A percentile compares a stretch with the other conserved stretches of the same genome.
Evolutionary conservation across 129 eudicot genomes (phyloP).

Genomic region (Flaveria robusta): DNA sequence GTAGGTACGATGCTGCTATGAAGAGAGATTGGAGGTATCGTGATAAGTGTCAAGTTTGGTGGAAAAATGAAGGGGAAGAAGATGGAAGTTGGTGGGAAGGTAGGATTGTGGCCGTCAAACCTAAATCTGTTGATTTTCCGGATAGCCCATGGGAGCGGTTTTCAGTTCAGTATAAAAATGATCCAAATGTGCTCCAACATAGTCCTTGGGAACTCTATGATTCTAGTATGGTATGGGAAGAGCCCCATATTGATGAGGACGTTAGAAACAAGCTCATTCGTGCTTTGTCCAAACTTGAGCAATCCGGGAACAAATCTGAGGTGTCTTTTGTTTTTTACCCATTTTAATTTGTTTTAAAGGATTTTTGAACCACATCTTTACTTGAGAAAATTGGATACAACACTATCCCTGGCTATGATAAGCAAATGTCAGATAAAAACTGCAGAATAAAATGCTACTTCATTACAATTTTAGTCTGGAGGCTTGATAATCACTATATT

Average conservation of each 20-base stretch:
- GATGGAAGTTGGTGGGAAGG: conserved; percentile 94
- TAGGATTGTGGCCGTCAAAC: conserved; percentile 53
- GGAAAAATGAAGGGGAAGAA: conserved; percentile 74
- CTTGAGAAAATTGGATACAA: background rate
- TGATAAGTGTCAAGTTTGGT: conserved; percentile 92
- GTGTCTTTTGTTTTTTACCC: conserved; percentile 25
- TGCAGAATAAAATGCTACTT: background rate
- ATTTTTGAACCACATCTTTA: background rate
- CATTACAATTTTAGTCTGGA: background rate
- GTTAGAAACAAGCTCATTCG: conserved; percentile 52
- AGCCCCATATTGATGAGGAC: conserved; percentile 65
- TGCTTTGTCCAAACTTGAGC: conserved; percentile 61
- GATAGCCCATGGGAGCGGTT: conserved; percentile 97
- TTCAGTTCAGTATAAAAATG: conserved; percentile 68
- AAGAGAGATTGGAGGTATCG: conserved; percentile 71
- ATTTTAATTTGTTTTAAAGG: background rate
- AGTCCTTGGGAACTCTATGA: conserved; percentile 98
- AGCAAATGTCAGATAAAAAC: no score
- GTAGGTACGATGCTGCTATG: conserved; percentile 81
- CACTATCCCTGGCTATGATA: background rate
- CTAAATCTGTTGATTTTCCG: conserved; percentile 76
- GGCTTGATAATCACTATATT: conserved; percentile 2
- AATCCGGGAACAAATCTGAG: conserved; percentile 62
- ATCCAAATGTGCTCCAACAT: conserved; percentile 64
- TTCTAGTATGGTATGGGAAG: conserved; percentile 57